These are phyloP conservation scores for Penicillium cataractarum DNA, from an alignment of 495 filamentous ascomycete species.

Conservation along the genomic window DNA sequence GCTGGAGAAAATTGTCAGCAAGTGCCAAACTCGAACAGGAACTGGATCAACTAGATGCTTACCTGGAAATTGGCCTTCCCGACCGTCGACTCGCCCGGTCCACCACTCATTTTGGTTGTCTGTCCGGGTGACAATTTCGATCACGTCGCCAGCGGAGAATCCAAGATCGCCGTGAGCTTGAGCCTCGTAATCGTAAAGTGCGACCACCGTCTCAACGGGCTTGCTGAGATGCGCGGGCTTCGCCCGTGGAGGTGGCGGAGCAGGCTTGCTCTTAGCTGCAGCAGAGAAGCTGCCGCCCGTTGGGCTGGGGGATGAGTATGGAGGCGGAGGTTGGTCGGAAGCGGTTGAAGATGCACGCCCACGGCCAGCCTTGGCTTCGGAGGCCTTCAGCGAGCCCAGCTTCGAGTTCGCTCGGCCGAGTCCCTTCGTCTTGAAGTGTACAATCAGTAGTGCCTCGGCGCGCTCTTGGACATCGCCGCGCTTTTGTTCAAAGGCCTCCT, in stretches of 20 bases:
- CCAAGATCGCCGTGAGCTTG: slow-evolving; percentile 94
- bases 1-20: slow-evolving; percentile 29
- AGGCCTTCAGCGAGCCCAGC: slow-evolving; percentile 45
- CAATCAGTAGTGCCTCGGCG: slow-evolving; percentile 76
- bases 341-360: slow-evolving; percentile 45
- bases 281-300: slow-evolving; percentile 62
- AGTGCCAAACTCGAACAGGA: not conserved
- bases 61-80: slow-evolving; percentile 94
- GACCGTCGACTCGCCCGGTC: slow-evolving; percentile 75
- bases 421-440: slow-evolving; percentile 86
- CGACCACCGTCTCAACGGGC: slow-evolving; percentile 75
- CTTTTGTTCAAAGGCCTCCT: slow-evolving; percentile 86
- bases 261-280: slow-evolving; percentile 80
- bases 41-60: slow-evolving; percentile 36
- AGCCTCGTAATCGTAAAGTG: slow-evolving; percentile 93
- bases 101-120: slow-evolving; percentile 96
- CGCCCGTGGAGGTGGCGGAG: slow-evolving; percentile 88
- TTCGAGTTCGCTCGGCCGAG: slow-evolving; percentile 52
- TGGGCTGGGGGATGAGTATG: slow-evolving; percentile 56
- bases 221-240: slow-evolving; percentile 78
- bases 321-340: slow-evolving; percentile 70
- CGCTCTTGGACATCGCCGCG: slow-evolving; percentile 82
- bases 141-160: slow-evolving; percentile 86
- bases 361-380: slow-evolving; percentile 38
- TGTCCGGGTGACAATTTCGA: slow-evolving; percentile 82